Base-by-base conservation (phyloP, 495 filamentous ascomycete species). In the Hypoxylon fragiforme region DNA sequence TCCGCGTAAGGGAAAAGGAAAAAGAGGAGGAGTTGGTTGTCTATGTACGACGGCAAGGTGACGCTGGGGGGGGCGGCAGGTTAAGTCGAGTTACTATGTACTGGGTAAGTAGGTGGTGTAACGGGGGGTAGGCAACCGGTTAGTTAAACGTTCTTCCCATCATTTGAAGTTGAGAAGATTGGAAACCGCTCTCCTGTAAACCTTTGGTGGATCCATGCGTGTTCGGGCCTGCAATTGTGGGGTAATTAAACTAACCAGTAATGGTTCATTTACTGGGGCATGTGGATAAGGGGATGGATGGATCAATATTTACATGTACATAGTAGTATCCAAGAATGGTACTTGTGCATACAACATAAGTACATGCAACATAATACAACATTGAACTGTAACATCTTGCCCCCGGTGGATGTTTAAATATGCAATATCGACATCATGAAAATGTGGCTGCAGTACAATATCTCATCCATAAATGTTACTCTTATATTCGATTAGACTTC, bases 161-260 rank as follows among this genome's bases (percentile, higher is more conserved):
- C 58, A 51, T 54, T 50, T 30, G 16, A 54, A 39, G 24, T 36
- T 34, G 31, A 34, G 52, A 35, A 48, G 57, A 60, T 54, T 60
- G 57, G 57, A 60, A 60, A 54, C 50, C 44, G 49, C 56, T 44
- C 36, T 41, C 30, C 50, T 50, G 44, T 44, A 40, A 44, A 46
- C 51, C 24, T 47, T n/a, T 24, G 32, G 45, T 47, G 54, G 45
- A 32, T 14, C 41, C 35, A 54, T 61, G 57, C 41, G 50, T 51
- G 57, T 51, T 61, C 45, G 50, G 50, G 51, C 57, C 45, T 55
- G 47, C 51, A 61, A 28, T 55, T 61, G 57, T 61, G 57, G 57
- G 57, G 57, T 61, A 61, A 61, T 44, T 35, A 49, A 48, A 40
- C 49, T 60, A 54, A 50, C 56, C 50, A 60, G 44, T 54, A 31